A percentile compares a stretch with the other conserved stretches of the same genome.
Conservation (phyloP, 371 early-diverging fungal species). For the Rhizopus sp. region DNA sequence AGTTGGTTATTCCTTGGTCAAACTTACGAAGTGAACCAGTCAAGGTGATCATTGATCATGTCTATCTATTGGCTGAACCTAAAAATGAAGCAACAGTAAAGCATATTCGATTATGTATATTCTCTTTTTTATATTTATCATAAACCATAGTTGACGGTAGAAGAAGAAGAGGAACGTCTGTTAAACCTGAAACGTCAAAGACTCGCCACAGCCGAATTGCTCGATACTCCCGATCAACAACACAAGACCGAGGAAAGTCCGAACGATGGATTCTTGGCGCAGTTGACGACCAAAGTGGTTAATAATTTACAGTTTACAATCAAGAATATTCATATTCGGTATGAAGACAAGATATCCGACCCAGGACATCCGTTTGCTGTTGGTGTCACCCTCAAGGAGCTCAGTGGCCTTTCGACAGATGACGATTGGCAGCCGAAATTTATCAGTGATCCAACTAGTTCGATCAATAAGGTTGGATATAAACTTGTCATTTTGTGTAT, state of each 20-base stretch:
- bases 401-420: slow-evolving; percentile 84
- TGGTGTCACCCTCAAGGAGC: slow-evolving; percentile 77
- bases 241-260: slow-evolving; percentile 57
- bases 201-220: slow-evolving; percentile 78
- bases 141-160: slow-evolving; percentile 40
- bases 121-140: neutral
- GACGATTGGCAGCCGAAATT: slow-evolving; percentile 74
- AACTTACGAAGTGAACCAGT: slow-evolving; percentile 87
- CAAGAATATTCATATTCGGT: slow-evolving; percentile 85
- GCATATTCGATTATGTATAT: neutral
- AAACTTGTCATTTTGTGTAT: neutral
- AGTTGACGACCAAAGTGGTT: slow-evolving; percentile 79
- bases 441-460: slow-evolving; percentile 60
- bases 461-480: slow-evolving; percentile 65
- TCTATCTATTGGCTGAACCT: slow-evolving; percentile 77
- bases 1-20: slow-evolving; percentile 84
- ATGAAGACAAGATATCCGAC: slow-evolving; percentile 74
- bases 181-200: slow-evolving; percentile 81
- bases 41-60: slow-evolving; percentile 73
- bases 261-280: slow-evolving; percentile 62
- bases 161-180: slow-evolving; percentile 82
- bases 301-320: slow-evolving; percentile 90
- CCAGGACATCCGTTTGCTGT: slow-evolving; percentile 71
- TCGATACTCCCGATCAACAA: slow-evolving; percentile 42
- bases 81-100: slow-evolving; percentile 57